These are phyloP conservation scores for Phytophthora quininea DNA, from an alignment of 352 stramenopile genomes.

Conservation along the genomic window DNA sequence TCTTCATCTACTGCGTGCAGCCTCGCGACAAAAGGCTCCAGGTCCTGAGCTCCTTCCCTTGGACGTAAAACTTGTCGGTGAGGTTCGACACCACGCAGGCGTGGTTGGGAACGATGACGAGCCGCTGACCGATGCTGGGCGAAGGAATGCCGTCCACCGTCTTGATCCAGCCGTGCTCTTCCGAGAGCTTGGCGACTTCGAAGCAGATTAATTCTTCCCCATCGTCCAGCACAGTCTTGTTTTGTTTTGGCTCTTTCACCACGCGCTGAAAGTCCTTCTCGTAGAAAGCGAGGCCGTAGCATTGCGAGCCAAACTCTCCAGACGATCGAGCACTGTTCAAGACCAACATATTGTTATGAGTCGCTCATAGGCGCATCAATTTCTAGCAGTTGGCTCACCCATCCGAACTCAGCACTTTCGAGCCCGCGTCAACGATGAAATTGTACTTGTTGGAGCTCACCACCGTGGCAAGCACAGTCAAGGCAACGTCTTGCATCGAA, in stretches of 20 bases:
- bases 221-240: slow-evolving; percentile 36
- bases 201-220: slow-evolving; percentile 60
- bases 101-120: slow-evolving; percentile 77
- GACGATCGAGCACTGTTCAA: slow-evolving; percentile 29
- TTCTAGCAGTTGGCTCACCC: slow-evolving; percentile 29
- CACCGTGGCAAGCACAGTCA: slow-evolving; percentile 65
- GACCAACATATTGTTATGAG: not conserved
- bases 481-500: slow-evolving; percentile 61
- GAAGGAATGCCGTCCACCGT: slow-evolving; percentile 54
- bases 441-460: slow-evolving; percentile 78
- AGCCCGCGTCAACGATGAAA: slow-evolving; percentile 77
- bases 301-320: slow-evolving; percentile 53
- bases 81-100: slow-evolving; percentile 73
- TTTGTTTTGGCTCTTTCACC: slow-evolving; percentile 52
- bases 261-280: slow-evolving; percentile 72
- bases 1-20: slow-evolving; percentile 50
- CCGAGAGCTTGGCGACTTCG: slow-evolving; percentile 71
- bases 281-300: slow-evolving; percentile 72
- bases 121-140: slow-evolving; percentile 55
- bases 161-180: slow-evolving; percentile 78
- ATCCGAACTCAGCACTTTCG: slow-evolving; percentile 75
- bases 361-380: not conserved
- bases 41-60: slow-evolving; percentile 47
- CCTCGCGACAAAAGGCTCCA: slow-evolving; percentile 65
- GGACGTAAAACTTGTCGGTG: slow-evolving; percentile 66